phyloP scores from a whole-genome alignment of 2,329 filamentous ascomycete species.

The Fusarium kyushuense region DNA sequence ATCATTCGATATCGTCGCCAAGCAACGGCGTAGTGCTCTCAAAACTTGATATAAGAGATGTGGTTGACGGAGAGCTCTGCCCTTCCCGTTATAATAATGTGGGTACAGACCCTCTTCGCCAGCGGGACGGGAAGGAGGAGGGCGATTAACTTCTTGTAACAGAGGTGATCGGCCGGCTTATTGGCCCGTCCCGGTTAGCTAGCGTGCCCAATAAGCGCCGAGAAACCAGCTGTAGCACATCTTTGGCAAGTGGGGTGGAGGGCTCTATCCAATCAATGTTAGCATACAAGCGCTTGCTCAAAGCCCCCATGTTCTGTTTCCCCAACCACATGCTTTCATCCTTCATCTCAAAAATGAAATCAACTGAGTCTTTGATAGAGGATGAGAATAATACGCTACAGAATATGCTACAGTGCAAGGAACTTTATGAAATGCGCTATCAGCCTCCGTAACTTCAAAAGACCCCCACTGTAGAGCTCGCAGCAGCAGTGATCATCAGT shows the following conservation, averaged over 20 bases:
- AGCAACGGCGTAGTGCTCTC: constrained; percentile 13
- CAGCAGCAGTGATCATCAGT: constrained; percentile 19
- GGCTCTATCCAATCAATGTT: constrained; percentile 21
- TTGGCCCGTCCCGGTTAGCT: constrained; percentile 49
- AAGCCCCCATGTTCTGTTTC: constrained; percentile 41
- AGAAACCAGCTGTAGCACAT: constrained; percentile 49
- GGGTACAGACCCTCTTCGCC: constrained; percentile 33
- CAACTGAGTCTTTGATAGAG: constrained; percentile 11
- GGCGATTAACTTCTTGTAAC: constrained; percentile 54
- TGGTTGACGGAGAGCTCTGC: constrained; percentile 27
- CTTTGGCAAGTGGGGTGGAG: constrained; percentile 27
- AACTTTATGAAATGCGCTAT: neutral
- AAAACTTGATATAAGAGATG: constrained; percentile 8
- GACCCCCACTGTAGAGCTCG: constrained; percentile 15
- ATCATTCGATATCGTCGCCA: constrained; percentile 21
- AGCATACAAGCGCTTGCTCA: constrained; percentile 32
- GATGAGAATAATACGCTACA: neutral
- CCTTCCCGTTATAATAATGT: constrained; percentile 26
- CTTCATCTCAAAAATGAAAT: constrained; percentile 29
- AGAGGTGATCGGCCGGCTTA: constrained; percentile 52
- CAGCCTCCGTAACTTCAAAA: constrained; percentile 13
- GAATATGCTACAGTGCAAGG: neutral
- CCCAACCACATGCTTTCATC: constrained; percentile 52
- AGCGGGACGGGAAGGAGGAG: constrained; percentile 47
- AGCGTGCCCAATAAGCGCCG: constrained; percentile 53